phyloP scores from a whole-genome alignment of 2,329 filamentous ascomycete species.

The Mycosphaerella sp. region DNA sequence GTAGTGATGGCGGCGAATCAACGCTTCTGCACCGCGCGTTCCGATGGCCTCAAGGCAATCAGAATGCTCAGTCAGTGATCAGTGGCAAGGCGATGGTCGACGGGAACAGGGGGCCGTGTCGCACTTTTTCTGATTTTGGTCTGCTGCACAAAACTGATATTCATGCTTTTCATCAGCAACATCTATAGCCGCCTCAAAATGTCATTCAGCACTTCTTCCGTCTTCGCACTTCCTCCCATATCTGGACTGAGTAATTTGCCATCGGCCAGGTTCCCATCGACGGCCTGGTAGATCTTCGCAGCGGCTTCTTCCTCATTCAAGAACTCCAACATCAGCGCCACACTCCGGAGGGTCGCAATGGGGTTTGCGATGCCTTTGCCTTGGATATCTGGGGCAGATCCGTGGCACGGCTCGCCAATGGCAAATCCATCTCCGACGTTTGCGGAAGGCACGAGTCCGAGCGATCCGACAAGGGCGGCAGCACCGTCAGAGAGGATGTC shows the following conservation, averaged over 20 bases:
- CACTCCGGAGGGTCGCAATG: constrained; percentile 85
- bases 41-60: too few species aligned
- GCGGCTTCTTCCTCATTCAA: constrained; percentile 80
- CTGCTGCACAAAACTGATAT: not conserved
- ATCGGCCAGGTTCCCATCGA: constrained; percentile 83
- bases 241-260: constrained; percentile 80
- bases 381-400: constrained; percentile 91
- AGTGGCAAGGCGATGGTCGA: too few species aligned
- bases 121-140: not conserved
- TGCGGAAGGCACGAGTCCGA: constrained; percentile 88
- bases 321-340: constrained; percentile 95
- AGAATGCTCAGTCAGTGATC: too few species aligned
- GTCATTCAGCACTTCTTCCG: constrained; percentile 80
- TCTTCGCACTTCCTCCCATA: constrained; percentile 79
- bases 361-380: constrained; percentile 91
- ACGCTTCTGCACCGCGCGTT: too few species aligned
- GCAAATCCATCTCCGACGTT: constrained; percentile 93
- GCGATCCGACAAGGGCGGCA: constrained; percentile 82
- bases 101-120: too few species aligned
- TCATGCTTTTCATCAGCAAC: not conserved
- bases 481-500: constrained; percentile 95
- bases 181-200: constrained; percentile 72
- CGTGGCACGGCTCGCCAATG: constrained; percentile 97
- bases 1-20: too few species aligned
- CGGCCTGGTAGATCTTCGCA: constrained; percentile 81